phyloP scores from a whole-genome alignment of 768 basidiomycete genomes.

The Strobilomyces echinocephalus region DNA sequence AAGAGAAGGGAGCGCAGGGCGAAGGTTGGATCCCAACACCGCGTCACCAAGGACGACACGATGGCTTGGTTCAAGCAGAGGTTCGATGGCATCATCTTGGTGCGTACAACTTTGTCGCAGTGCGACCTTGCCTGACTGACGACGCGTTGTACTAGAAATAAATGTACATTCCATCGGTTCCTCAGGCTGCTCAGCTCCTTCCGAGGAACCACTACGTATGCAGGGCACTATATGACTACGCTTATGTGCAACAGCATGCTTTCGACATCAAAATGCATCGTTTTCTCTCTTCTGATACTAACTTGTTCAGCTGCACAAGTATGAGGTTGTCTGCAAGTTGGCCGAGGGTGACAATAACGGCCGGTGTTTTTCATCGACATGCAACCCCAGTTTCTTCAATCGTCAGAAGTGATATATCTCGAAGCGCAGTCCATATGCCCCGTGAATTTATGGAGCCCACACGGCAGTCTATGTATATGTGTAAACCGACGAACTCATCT shows the following conservation, averaged over 20 bases:
- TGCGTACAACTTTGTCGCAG: slow-evolving; percentile 35
- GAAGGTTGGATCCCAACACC: slow-evolving; percentile 82
- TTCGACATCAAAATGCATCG: slow-evolving; percentile 20
- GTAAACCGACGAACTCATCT: too few relatives aligned
- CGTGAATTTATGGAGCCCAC: too few relatives aligned
- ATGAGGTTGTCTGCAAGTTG: too few relatives aligned
- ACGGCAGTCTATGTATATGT: too few relatives aligned
- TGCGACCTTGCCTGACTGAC: neutral
- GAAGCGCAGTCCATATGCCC: too few relatives aligned
- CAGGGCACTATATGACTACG: slow-evolving; percentile 25
- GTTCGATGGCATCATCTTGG: slow-evolving; percentile 96
- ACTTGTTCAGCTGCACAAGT: too few relatives aligned
- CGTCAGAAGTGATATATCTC: too few relatives aligned
- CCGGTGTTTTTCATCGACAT: too few relatives aligned
- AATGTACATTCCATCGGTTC: slow-evolving; percentile 9
- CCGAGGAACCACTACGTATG: slow-evolving; percentile 14
- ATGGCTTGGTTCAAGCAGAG: slow-evolving; percentile 99
- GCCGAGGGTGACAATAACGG: too few relatives aligned
- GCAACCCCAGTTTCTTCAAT: too few relatives aligned
- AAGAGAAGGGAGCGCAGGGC: slow-evolving; percentile 86
- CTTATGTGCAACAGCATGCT: slow-evolving; percentile 23
- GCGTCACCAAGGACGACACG: slow-evolving; percentile 93
- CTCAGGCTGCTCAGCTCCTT: neutral
- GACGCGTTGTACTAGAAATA: slow-evolving; percentile 18
- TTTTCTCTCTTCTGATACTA: neutral